These are phyloP conservation scores for Hordeum marinum DNA, from an alignment of 176 grass and related monocot species.

Conservation along the genomic window DNA sequence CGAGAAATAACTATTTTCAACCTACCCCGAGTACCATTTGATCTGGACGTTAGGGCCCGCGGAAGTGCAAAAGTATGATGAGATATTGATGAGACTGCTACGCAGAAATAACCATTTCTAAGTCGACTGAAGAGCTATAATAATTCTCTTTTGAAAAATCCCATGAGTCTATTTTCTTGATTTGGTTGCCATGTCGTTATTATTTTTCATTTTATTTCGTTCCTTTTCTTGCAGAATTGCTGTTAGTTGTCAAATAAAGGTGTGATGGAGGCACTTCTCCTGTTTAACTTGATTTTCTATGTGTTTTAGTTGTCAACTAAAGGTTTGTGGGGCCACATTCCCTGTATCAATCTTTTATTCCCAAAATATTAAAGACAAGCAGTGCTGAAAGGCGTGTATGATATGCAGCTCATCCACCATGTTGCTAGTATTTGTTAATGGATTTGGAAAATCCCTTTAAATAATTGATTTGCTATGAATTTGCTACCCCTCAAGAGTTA, in stretches of 20 bases:
- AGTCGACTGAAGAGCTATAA: not conserved
- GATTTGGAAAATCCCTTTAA: not conserved
- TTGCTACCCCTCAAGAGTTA: not conserved
- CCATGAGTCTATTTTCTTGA: not conserved
- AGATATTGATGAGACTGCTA: not conserved
- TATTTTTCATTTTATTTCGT: not conserved
- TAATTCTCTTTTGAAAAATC: not conserved
- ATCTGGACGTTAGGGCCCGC: no score
- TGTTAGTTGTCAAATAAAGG: conserved; percentile 4
- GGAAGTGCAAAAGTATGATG: no score
- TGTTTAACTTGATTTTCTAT: conserved; percentile 7
- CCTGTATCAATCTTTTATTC: not conserved
- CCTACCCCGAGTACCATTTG: no score
- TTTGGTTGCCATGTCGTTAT: not conserved
- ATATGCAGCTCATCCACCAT: not conserved
- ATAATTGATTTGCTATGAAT: not conserved
- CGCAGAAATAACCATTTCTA: not conserved
- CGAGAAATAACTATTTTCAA: not conserved
- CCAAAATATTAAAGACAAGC: not conserved
- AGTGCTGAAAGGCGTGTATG: conserved; percentile 16
- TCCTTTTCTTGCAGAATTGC: not conserved
- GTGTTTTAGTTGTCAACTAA: conserved; percentile 17
- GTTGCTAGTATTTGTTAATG: conserved; percentile 3
- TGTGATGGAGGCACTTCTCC: not conserved
- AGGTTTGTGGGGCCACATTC: not conserved